Base-by-base conservation (phyloP, 805 yeast genomes). In the Suhomyces sp. region DNA sequence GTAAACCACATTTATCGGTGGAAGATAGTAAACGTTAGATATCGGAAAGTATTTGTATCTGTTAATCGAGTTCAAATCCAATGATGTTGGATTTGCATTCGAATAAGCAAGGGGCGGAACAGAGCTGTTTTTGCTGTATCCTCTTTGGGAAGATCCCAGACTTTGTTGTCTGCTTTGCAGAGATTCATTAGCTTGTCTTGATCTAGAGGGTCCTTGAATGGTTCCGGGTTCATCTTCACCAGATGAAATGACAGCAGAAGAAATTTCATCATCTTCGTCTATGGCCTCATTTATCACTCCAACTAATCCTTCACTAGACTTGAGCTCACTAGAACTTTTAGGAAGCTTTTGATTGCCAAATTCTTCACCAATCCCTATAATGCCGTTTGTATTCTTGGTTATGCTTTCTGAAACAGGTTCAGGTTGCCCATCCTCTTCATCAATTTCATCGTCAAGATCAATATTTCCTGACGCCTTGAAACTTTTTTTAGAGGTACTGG, bases 1-100 rank as follows among this genome's bases (percentile, higher is more conserved):
- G 47, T 74, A 74, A 5, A 74, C 79, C 28, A 68, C 76, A 48
- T 74, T 75, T 24, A 74, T 73, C 2, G 79, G 79, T 5, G 77
- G 77, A 35, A 72, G 51, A 52, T 72, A 74, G 46, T 74, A 74
- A 18, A 72, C 76, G 38, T 61, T 62, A 38, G 70, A 69, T 30
- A 74, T 67, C 2, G 77, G 77, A 50, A 72, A 73, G 42, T 74
- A 74, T 40, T 72, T 72, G 46, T 75, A 75, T n/a, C 38, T 25
- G 13, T 42, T 43, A 18, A 34, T 41, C 14, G 43, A 35, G 13
- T 39, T 35, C 28, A 39, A 30, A 15, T 40, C 44, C 20, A 42
- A 16, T 3, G 35, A 21, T 1, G 39, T 26, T 8, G 33, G 24
- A 16, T 34, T 29, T 2, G 37, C 16, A 7, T 35, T 27, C 5